These are phyloP conservation scores for Leishmania arabica DNA, from an alignment of 208 protist species.

Conservation along the genomic window DNA sequence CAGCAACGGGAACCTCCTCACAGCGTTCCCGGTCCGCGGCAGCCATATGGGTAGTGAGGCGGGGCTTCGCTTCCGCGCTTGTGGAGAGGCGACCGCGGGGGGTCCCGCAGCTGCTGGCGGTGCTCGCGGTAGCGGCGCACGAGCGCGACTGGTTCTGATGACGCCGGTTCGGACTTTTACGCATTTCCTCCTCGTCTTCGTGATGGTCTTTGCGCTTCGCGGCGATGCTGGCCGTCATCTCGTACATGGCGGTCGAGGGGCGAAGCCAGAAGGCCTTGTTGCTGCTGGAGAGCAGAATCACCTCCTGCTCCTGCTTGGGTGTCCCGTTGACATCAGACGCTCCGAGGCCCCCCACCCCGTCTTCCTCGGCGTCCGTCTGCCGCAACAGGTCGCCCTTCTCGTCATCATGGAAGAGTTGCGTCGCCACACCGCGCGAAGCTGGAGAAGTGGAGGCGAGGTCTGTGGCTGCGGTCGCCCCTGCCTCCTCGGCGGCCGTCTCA, in stretches of 20 bases:
- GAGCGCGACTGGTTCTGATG: not conserved
- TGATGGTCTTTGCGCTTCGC: conserved; percentile 48
- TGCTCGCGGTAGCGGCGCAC: conserved; percentile 3
- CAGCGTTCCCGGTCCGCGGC: conserved; percentile 18
- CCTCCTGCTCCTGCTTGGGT: conserved; percentile 8
- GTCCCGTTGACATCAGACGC: not conserved
- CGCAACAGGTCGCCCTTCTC: not conserved
- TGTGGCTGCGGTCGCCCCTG: not conserved
- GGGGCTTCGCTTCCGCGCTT: conserved; percentile 10
- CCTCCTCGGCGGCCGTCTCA: conserved; percentile 1
- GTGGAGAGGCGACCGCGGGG: conserved; percentile 12
- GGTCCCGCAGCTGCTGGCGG: conserved; percentile 17
- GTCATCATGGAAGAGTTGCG: conserved; percentile 1
- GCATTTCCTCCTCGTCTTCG: conserved; percentile 10
- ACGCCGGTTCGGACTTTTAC: conserved; percentile 7
- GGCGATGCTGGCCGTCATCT: conserved; percentile 66
- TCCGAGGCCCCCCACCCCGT: not conserved
- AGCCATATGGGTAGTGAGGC: conserved; percentile 24
- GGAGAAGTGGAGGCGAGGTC: not conserved
- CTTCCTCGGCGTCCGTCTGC: not conserved
- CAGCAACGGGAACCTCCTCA: conserved; percentile 9
- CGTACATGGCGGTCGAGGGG: conserved; percentile 55
- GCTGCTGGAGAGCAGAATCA: conserved; percentile 28
- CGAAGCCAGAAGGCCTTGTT: conserved; percentile 56
- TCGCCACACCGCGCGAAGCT: not conserved